A percentile compares a stretch with the other conserved stretches of the same genome.
These are phyloP conservation scores for Metschnikowia koreensis DNA, from an alignment of 805 yeast species.

Conservation along the genomic window DNA sequence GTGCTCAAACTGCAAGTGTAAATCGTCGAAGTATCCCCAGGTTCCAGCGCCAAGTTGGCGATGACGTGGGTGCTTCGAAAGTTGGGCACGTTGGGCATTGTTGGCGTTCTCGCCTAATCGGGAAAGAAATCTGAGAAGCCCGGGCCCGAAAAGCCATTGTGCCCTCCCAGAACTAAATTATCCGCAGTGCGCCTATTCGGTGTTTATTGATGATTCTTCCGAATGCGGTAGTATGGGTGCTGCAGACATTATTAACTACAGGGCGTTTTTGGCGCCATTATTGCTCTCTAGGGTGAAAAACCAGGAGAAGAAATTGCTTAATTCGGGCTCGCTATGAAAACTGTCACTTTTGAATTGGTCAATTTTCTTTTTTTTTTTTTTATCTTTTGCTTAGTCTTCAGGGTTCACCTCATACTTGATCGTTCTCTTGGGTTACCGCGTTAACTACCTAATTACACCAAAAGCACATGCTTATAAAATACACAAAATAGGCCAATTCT, in stretches of 20 bases:
- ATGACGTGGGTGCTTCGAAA: neutral
- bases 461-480: too few relatives aligned
- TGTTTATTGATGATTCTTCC: slow-evolving; percentile 1
- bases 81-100: neutral
- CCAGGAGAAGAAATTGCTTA: neutral
- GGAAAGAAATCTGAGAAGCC: neutral
- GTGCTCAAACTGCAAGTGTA: neutral
- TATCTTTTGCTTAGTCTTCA: too few relatives aligned
- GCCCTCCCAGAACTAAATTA: neutral
- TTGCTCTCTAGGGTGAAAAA: neutral
- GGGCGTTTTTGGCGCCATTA: neutral
- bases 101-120: neutral
- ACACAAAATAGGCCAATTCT: too few relatives aligned
- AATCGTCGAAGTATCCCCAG: neutral
- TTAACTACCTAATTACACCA: too few relatives aligned
- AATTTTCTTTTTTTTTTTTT: too few relatives aligned
- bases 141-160: neutral
- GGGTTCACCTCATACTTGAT: too few relatives aligned
- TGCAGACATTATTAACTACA: neutral
- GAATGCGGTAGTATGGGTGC: slow-evolving; percentile 1
- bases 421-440: too few relatives aligned
- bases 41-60: neutral
- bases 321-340: too few relatives aligned
- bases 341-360: too few relatives aligned
- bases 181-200: neutral